These are phyloP conservation scores for Auriscalpium microsporum DNA, from an alignment of 768 basidiomycete genomes.

Conservation along the genomic window DNA sequence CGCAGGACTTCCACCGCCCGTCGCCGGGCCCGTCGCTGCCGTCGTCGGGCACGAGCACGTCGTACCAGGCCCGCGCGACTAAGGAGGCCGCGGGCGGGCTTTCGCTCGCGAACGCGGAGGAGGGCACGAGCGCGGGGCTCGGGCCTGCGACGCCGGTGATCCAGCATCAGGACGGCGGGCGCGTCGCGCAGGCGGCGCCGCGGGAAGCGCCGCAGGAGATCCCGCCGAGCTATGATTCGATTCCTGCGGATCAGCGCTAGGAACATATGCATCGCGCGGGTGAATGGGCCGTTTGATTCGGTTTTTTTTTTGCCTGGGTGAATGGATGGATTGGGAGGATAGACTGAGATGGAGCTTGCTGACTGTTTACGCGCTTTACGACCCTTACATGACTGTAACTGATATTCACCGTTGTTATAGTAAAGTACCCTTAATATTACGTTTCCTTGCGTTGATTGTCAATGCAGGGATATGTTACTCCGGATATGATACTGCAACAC, in stretches of 20 bases:
- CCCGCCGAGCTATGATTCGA: slow-evolving; percentile 26
- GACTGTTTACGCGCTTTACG: too few relatives aligned
- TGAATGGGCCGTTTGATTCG: too few relatives aligned
- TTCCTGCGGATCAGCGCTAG: slow-evolving; percentile 15
- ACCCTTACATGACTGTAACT: too few relatives aligned
- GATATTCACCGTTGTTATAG: too few relatives aligned
- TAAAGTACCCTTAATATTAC: too few relatives aligned
- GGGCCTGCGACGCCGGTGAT: slow-evolving; percentile 10
- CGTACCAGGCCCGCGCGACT: slow-evolving; percentile 2
- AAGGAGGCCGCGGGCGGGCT: slow-evolving; percentile 22
- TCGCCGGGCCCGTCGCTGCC: neutral
- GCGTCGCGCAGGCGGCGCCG: slow-evolving; percentile 6
- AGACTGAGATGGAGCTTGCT: too few relatives aligned
- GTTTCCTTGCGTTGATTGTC: too few relatives aligned
- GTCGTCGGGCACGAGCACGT: slow-evolving; percentile 4
- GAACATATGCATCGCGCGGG: too few relatives aligned
- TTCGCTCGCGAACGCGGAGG: slow-evolving; percentile 19
- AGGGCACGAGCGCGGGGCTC: slow-evolving; percentile 2
- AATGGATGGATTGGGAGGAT: too few relatives aligned
- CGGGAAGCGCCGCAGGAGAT: slow-evolving; percentile 18
- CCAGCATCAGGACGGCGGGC: slow-evolving; percentile 24
- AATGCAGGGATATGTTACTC: too few relatives aligned
- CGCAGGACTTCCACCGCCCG: neutral
- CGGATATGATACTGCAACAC: too few relatives aligned
- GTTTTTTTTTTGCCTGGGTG: too few relatives aligned